phyloP scores from a whole-genome alignment of 306 rosid genomes.

The Oemleria cerasiformis region DNA sequence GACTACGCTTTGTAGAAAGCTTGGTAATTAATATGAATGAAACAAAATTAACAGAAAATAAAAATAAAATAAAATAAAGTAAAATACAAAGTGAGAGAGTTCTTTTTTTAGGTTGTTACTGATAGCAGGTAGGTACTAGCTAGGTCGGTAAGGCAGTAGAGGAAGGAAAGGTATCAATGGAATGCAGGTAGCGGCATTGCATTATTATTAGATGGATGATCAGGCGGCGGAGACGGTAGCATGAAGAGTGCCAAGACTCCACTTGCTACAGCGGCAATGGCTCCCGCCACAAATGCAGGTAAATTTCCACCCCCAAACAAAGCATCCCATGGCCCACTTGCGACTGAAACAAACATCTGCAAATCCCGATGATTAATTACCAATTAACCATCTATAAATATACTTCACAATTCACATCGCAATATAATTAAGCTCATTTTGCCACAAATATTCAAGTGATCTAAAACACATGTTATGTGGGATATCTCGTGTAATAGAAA shows the following conservation, averaged over 20 bases:
- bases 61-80: too few species aligned
- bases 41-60: too few species aligned
- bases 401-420: too few species aligned
- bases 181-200: slow-evolving; percentile 26
- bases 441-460: too few species aligned
- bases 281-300: slow-evolving; percentile 83
- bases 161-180: slow-evolving; percentile 24
- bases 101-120: too few species aligned
- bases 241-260: slow-evolving; percentile 54
- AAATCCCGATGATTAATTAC: background rate
- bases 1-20: too few species aligned
- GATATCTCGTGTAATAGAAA: too few species aligned
- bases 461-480: too few species aligned
- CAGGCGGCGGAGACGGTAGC: slow-evolving; percentile 69
- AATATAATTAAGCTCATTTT: too few species aligned
- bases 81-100: too few species aligned
- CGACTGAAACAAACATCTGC: slow-evolving; percentile 69
- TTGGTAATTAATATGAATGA: too few species aligned
- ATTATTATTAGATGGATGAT: slow-evolving; percentile 27
- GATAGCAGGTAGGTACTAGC: too few species aligned
- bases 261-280: slow-evolving; percentile 53
- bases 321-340: slow-evolving; percentile 73
- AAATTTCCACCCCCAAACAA: slow-evolving; percentile 80
- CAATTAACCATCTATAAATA: background rate
- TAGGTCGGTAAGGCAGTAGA: background rate